Percentiles rank a stretch among this genome's conserved stretches.
phyloP scores from a whole-genome alignment of 805 yeast genomes.

The Monosporozyma yasuniensis region DNA sequence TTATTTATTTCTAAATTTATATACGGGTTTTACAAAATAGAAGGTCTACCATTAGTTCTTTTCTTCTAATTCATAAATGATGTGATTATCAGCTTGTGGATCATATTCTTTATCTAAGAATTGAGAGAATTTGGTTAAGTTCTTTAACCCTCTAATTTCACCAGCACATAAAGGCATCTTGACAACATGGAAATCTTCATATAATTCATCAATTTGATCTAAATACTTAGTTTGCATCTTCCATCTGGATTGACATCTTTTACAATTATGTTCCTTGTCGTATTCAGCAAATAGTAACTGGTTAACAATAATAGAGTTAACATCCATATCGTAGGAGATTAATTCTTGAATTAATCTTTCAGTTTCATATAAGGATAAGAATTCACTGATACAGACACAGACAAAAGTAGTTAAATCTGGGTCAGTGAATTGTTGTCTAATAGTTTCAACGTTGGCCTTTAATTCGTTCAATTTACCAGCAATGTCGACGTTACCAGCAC shows the following conservation, averaged over 20 bases:
- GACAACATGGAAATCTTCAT: constrained; percentile 94
- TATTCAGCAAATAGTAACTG: constrained; percentile 79
- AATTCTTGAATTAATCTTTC: constrained; percentile 97
- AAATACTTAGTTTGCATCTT: constrained; percentile 92
- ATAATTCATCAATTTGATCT: constrained; percentile 90
- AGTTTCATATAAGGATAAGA: constrained; percentile 89
- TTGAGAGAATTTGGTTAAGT: constrained; percentile 73
- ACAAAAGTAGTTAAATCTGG: constrained; percentile 93
- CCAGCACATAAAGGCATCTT: constrained; percentile 92
- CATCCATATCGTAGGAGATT: constrained; percentile 91
- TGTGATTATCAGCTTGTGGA: constrained; percentile 44
- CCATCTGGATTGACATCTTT: constrained; percentile 86
- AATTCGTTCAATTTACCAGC: constrained; percentile 42
- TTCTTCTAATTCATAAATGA: constrained; percentile 31
- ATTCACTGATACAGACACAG: constrained; percentile 96
- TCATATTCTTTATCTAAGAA: constrained; percentile 72
- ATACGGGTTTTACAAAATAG: too few relatives aligned
- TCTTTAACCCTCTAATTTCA: constrained; percentile 89
- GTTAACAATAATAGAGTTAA: constrained; percentile 90
- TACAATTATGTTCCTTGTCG: constrained; percentile 64
- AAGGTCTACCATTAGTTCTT: constrained; percentile 12
- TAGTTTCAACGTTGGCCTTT: constrained; percentile 53
- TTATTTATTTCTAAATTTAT: too few relatives aligned
- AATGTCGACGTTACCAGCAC: constrained; percentile 61
- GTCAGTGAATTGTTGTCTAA: constrained; percentile 88